These are phyloP conservation scores for Chaetomium fimeti DNA, from an alignment of 495 filamentous ascomycete genomes.

Conservation along the genomic window DNA sequence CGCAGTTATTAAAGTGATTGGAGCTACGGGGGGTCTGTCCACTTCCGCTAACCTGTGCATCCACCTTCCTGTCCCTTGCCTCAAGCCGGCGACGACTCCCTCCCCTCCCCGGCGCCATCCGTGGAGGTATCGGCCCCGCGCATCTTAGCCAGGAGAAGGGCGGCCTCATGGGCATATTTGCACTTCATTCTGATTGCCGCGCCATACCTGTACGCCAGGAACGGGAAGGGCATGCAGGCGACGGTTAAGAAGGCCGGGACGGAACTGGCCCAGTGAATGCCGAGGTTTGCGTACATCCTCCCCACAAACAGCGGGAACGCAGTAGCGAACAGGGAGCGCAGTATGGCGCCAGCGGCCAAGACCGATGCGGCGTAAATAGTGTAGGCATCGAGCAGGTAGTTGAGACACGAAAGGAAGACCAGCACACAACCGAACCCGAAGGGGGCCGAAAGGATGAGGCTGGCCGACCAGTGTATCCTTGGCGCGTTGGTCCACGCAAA, in stretches of 20 bases:
- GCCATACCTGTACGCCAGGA: constrained; percentile 79
- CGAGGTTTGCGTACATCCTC: constrained; percentile 67
- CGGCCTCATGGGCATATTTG: constrained; percentile 1
- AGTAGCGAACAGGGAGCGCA: constrained; percentile 69
- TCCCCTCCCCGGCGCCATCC: not conserved
- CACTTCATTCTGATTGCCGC: not conserved
- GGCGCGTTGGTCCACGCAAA: constrained; percentile 60
- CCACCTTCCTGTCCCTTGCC: not conserved
- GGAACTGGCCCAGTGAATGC: constrained; percentile 75
- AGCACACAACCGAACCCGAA: constrained; percentile 50
- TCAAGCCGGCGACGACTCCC: not conserved
- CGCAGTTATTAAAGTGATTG: not conserved
- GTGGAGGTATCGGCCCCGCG: not conserved
- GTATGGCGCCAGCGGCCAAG: constrained; percentile 71
- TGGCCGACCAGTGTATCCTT: constrained; percentile 52
- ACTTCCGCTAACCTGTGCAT: not conserved
- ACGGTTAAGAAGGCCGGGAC: constrained; percentile 76
- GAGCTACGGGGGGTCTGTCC: not conserved
- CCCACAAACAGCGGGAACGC: constrained; percentile 82
- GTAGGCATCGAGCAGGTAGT: constrained; percentile 53
- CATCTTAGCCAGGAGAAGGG: not conserved
- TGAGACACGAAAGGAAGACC: constrained; percentile 73
- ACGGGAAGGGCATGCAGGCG: constrained; percentile 75
- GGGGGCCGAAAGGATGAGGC: constrained; percentile 40
- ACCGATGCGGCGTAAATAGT: constrained; percentile 66